Base-by-base conservation (phyloP, 441 rosid genomes). In the Gossypium gossypioides region DNA sequence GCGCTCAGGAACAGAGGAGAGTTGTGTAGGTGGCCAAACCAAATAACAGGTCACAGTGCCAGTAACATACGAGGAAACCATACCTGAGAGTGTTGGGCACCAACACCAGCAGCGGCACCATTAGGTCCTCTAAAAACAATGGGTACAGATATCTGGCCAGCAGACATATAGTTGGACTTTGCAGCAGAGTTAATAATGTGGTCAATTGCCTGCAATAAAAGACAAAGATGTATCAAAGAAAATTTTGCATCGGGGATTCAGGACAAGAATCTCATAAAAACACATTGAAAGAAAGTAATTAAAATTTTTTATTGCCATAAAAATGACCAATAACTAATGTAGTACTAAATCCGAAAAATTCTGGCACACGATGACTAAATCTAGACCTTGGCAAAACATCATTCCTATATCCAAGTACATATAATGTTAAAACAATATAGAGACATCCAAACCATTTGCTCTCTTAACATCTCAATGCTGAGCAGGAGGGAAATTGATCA, bases 41-140 rank as follows among this genome's bases (percentile, higher is more conserved):
- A 37, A 57, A 58, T 15, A 21, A 22, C 22, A 46, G 6, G 42
- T 21, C 19, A 46, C 3, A 22, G 42, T 37, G 18, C 18, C 3
- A n/a, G 22, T 40, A 42, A 19, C 25, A 34, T 18, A n/a, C 9
- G 29, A 42, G 59, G 66, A 42, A 57, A 72, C 54, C 83, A 73
- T 81, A 58, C 93, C 0, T 89, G 93, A 72, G 90, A 89, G 76
- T 89, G 90, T 46, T 88, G 91, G 37, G 93, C 90, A 76, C 89
- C 93, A 69, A 90, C 96, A 81, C 96, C 96, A 69, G 93, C 93
- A 62, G 96, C 96, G 19, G 92, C 92, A 60, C 96, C 96, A 79
- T 90, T 90, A 51, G 96, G 96, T 46, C 96, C 96, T 77, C 96
- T 82, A 72, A 90, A 88, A 72, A 88, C 96, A 68, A 90, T 85